Percentiles rank a stretch among this genome's conserved stretches.
Conservation (phyloP, 352 stramenopile genomes). For the Globisporangium abappressorium region DNA sequence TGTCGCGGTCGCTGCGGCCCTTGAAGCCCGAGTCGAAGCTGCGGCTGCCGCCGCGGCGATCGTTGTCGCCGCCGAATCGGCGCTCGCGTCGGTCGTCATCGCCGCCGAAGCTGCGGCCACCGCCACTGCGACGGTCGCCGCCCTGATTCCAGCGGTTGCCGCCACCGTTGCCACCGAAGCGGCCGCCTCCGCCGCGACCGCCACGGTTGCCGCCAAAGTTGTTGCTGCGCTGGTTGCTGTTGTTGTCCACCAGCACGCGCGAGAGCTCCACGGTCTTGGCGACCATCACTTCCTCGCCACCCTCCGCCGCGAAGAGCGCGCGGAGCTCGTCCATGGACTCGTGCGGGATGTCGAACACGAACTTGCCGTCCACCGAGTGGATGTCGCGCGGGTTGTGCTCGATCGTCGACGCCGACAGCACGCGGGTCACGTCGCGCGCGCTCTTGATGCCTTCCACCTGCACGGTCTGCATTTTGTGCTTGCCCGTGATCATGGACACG, state of each 20-base stretch:
- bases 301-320: conserved; percentile 32
- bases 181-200: conserved; percentile 23
- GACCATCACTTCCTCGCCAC: conserved; percentile 36
- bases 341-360: conserved; percentile 67
- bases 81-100: conserved; percentile 23
- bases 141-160: conserved; percentile 27
- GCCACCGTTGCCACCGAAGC: conserved; percentile 27
- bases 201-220: conserved; percentile 21
- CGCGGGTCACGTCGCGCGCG: conserved; percentile 45
- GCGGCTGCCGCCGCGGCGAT: conserved; percentile 24
- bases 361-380: conserved; percentile 55
- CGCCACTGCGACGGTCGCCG: conserved; percentile 17
- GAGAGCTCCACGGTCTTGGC: conserved; percentile 51
- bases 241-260: conserved; percentile 45
- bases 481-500: conserved; percentile 77
- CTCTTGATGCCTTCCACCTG: conserved; percentile 45
- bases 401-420: conserved; percentile 41
- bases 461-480: conserved; percentile 62
- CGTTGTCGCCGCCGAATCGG: conserved; percentile 16
- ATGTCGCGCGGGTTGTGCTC: conserved; percentile 44
- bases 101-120: conserved; percentile 23
- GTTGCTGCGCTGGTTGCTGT: conserved; percentile 22
- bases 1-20: conserved; percentile 19
- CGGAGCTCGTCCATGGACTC: conserved; percentile 45
- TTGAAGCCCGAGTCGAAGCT: conserved; percentile 41